phyloP scores from a whole-genome alignment of 306 rosid genomes.

The Acacia crassicarpa region DNA sequence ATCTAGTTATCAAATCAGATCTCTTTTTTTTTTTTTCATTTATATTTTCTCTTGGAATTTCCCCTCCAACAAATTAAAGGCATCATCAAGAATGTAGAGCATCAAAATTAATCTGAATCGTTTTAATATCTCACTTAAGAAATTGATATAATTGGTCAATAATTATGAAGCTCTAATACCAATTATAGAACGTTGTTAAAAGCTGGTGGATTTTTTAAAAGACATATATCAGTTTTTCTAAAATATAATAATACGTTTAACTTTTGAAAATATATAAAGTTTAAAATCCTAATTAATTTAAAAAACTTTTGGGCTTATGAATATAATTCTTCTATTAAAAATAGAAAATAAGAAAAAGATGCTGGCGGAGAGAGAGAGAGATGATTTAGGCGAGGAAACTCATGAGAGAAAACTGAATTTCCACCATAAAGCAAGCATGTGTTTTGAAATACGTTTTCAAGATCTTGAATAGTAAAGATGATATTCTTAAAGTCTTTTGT shows the following conservation, averaged over 20 bases:
- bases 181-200: not conserved
- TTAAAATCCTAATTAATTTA: not conserved
- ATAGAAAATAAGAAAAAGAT: too few species aligned
- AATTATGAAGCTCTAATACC: not conserved
- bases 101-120: not conserved
- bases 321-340: not conserved
- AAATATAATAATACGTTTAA: not conserved
- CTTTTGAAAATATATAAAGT: not conserved
- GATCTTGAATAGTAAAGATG: not conserved
- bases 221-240: not conserved
- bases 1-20: not conserved
- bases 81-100: not conserved
- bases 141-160: not conserved
- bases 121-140: not conserved
- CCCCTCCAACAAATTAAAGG: not conserved
- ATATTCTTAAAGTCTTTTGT: too few species aligned
- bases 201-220: not conserved
- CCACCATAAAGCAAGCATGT: not conserved
- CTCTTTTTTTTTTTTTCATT: too few species aligned
- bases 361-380: not conserved
- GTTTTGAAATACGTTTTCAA: not conserved
- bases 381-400: not conserved
- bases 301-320: not conserved
- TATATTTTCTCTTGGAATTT: not conserved
- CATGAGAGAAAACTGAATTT: not conserved